Base-by-base conservation (phyloP, 78 protist genomes). In the Neovahlkampfia damariscottae region DNA sequence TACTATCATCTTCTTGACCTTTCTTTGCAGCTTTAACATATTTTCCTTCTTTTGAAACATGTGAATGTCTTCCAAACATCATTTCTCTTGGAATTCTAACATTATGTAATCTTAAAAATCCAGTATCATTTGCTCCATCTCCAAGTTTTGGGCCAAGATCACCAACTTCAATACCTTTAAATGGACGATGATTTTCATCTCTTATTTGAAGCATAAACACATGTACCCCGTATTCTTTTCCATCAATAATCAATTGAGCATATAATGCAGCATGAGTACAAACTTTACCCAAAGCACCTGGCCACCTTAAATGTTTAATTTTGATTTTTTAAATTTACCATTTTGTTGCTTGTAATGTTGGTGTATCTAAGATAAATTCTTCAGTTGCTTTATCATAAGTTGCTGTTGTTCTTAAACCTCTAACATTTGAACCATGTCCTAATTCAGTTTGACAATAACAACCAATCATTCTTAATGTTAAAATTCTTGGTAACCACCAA, bases 401-500 rank as follows among this genome's bases (percentile, higher is more conserved):
- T 2, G 96, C 96, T 6, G 88, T 88, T 0, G 96, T 93, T 74
- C 88, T 92, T 10, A 84, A 74, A 29, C 82, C 90, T 30, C 84
- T 72, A 1, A 86, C 88, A 78, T 86, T 81, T 31, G 85, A 77
- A 5, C 91, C 90, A 81, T 89, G 93, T 1, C 89, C 89, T 74
- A 86, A 80, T 35, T 84, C 87, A 29, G 87, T 83, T 81, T 82
- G 85, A 34, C 83, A 79, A 40, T 82, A 82, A 34, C 79, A 2
- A 7, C 85, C 85, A 34, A 82, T 67, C 38, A 82, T 82, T 36
- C 4, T 27, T 28, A 38, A 67, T 19, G 28, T 32, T 27, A 30
- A 19, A 69, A 75, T 31, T 9, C 27, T 5, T 32, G 83, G 83
- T 6, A 82, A 38, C 85, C 85, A 82, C 67, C 1, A 31, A n/a